Conservation (phyloP, 805 yeast species). For the Metschnikowia orientalis region DNA sequence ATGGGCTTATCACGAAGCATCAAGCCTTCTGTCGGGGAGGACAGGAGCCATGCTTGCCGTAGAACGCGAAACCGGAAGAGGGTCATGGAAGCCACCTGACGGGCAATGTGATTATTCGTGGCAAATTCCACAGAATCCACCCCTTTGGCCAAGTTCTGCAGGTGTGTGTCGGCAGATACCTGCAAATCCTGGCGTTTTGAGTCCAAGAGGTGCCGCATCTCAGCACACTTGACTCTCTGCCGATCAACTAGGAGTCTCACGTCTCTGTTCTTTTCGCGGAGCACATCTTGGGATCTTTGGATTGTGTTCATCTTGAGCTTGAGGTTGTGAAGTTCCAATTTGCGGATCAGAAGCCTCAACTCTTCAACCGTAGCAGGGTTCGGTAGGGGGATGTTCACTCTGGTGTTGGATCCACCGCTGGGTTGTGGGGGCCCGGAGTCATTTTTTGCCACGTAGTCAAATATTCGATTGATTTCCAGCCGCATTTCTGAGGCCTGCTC, state of each 20-base stretch:
- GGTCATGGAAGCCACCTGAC: conserved; percentile 25
- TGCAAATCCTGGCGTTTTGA: conserved; percentile 1
- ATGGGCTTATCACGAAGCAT: not conserved
- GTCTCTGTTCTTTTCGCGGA: conserved; percentile 1
- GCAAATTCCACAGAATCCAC: conserved; percentile 7
- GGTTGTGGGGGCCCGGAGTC: not conserved
- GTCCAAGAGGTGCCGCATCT: not conserved
- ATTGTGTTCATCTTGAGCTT: conserved; percentile 10
- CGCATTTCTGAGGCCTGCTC: conserved; percentile 18
- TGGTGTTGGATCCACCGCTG: no score
- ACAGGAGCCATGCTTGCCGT: conserved; percentile 18
- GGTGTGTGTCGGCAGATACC: conserved; percentile 7
- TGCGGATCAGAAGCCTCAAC: conserved; percentile 30
- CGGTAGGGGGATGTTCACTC: conserved; percentile 5
- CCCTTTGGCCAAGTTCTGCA: conserved; percentile 7
- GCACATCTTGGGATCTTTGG: conserved; percentile 8
- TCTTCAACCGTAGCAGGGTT: conserved; percentile 16
- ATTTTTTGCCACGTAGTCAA: conserved; percentile 8
- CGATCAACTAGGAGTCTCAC: conserved; percentile 1
- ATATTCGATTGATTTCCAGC: conserved; percentile 25
- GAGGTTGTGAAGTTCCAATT: conserved; percentile 21
- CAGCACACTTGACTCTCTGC: conserved; percentile 2
- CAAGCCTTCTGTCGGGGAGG: conserved; percentile 1
- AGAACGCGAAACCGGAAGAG: conserved; percentile 22
- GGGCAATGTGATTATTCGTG: conserved; percentile 19